phyloP scores from a whole-genome alignment of 192 early-diverging fungal species.

The Coemansia sp. region DNA sequence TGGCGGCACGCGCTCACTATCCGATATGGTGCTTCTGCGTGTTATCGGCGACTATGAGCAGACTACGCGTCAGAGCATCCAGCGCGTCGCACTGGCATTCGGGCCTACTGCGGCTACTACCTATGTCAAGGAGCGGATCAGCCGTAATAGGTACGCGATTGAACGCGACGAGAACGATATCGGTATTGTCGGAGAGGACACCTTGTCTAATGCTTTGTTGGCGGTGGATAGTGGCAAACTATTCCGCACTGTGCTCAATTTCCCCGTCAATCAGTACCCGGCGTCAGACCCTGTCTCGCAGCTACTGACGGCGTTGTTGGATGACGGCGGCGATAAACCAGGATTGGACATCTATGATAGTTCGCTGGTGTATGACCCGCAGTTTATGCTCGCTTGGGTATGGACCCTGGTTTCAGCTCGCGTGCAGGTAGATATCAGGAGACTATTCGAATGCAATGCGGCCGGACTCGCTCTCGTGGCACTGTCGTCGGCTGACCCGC shows the following conservation, averaged over 20 bases:
- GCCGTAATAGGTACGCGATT: slow-evolving; percentile 32
- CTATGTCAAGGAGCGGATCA: slow-evolving; percentile 27
- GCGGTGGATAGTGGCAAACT: slow-evolving; percentile 27
- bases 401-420: slow-evolving; percentile 37
- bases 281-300: slow-evolving; percentile 3
- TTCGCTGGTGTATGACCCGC: slow-evolving; percentile 29
- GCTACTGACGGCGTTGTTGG: not conserved
- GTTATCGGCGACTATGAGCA: slow-evolving; percentile 42
- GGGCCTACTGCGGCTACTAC: slow-evolving; percentile 29
- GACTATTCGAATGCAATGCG: slow-evolving; percentile 40
- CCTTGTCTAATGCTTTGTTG: slow-evolving; percentile 28
- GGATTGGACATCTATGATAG: not conserved
- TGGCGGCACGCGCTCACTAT: slow-evolving; percentile 24
- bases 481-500: slow-evolving; percentile 35
- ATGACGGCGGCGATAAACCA: not conserved
- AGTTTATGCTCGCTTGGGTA: slow-evolving; percentile 44
- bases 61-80: slow-evolving; percentile 44
- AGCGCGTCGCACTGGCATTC: slow-evolving; percentile 42
- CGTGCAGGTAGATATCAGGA: slow-evolving; percentile 15
- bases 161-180: slow-evolving; percentile 48
- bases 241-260: slow-evolving; percentile 38
- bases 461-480: slow-evolving; percentile 38
- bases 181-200: slow-evolving; percentile 38
- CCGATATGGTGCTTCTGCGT: slow-evolving; percentile 28
- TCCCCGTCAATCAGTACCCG: slow-evolving; percentile 11